Conservation (phyloP, 495 filamentous ascomycete species). For the Hypoxylon fuscum region DNA sequence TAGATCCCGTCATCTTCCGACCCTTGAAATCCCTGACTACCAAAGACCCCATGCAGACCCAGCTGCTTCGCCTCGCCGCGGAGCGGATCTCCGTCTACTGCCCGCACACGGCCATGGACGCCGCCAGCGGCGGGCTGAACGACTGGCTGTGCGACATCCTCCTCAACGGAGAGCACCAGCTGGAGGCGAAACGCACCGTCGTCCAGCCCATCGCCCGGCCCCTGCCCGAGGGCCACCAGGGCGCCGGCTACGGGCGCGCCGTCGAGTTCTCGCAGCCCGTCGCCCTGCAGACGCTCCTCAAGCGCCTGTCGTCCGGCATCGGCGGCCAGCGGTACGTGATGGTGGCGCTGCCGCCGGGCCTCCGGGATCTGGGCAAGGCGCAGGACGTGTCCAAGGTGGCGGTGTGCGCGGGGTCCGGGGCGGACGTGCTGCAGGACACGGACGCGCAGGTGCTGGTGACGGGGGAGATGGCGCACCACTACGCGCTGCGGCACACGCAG, state of each 20-base stretch:
- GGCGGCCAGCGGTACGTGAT: slow-evolving; percentile 51
- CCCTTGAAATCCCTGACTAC: slow-evolving; percentile 88
- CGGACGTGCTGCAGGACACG: slow-evolving; percentile 72
- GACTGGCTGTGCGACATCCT: slow-evolving; percentile 96
- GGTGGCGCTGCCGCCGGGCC: slow-evolving; percentile 49
- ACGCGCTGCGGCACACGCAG: slow-evolving; percentile 85
- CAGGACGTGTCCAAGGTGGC: slow-evolving; percentile 65
- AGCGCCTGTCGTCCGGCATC: slow-evolving; percentile 51
- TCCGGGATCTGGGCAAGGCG: slow-evolving; percentile 29
- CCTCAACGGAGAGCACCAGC: slow-evolving; percentile 46
- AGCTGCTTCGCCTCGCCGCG: slow-evolving; percentile 81
- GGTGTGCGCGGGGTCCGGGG: slow-evolving; percentile 87
- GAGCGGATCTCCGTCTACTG: slow-evolving; percentile 95
- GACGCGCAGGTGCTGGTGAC: slow-evolving; percentile 84
- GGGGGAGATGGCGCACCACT: slow-evolving; percentile 92
- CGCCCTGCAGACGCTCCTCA: slow-evolving; percentile 68
- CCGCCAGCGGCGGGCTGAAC: slow-evolving; percentile 83
- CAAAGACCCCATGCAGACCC: slow-evolving; percentile 83
- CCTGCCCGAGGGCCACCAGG: slow-evolving; percentile 62
- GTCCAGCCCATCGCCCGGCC: slow-evolving; percentile 48
- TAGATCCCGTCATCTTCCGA: slow-evolving; percentile 96
- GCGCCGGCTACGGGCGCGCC: slow-evolving; percentile 80
- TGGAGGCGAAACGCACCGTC: slow-evolving; percentile 44
- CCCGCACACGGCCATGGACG: slow-evolving; percentile 94
- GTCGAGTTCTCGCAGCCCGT: slow-evolving; percentile 69